phyloP scores from a whole-genome alignment of 2,329 filamentous ascomycete genomes.

The Chalaropsis thielavioides region DNA sequence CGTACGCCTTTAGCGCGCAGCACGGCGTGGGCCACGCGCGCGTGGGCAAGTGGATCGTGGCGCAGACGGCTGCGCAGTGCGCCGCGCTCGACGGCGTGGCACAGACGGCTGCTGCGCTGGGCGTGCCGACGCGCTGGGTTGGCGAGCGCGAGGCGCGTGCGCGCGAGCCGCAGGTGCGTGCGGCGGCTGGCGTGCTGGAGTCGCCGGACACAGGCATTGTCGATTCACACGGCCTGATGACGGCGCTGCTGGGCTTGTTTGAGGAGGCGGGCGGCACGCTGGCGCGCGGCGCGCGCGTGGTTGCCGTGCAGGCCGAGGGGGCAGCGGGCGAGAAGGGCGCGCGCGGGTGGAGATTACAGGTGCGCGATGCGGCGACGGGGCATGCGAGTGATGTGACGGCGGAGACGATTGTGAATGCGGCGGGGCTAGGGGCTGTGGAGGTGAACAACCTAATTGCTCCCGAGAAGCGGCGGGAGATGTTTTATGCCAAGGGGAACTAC shows the following conservation, averaged over 20 bases:
- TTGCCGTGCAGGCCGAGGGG: constrained; percentile 36
- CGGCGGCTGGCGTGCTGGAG: constrained; percentile 61
- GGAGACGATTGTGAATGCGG: constrained; percentile 70
- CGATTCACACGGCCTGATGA: constrained; percentile 76
- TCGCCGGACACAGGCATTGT: constrained; percentile 79
- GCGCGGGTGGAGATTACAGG: constrained; percentile 54
- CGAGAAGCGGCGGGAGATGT: constrained; percentile 42
- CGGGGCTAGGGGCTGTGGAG: constrained; percentile 61
- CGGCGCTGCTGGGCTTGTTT: constrained; percentile 59
- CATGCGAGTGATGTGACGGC: constrained; percentile 49
- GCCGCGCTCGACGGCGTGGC: constrained; percentile 42
- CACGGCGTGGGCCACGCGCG: constrained; percentile 56
- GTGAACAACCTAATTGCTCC: constrained; percentile 74
- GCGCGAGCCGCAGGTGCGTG: constrained; percentile 62
- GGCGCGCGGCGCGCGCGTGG: constrained; percentile 55
- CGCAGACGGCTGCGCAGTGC: constrained; percentile 60
- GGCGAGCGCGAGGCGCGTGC: constrained; percentile 42
- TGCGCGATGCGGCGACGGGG: constrained; percentile 32
- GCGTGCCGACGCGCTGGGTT: constrained; percentile 61
- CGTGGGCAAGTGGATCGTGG: constrained; percentile 89
- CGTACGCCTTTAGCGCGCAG: constrained; percentile 63
- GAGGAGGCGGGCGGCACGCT: constrained; percentile 62
- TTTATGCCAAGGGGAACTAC: constrained; percentile 91
- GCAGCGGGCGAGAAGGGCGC: constrained; percentile 29
- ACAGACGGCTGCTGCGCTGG: constrained; percentile 26